A percentile compares a stretch with the other conserved stretches of the same genome.
Conservation (phyloP, 2,329 filamentous ascomycete genomes). For the Trichoderma afroharzianum region DNA sequence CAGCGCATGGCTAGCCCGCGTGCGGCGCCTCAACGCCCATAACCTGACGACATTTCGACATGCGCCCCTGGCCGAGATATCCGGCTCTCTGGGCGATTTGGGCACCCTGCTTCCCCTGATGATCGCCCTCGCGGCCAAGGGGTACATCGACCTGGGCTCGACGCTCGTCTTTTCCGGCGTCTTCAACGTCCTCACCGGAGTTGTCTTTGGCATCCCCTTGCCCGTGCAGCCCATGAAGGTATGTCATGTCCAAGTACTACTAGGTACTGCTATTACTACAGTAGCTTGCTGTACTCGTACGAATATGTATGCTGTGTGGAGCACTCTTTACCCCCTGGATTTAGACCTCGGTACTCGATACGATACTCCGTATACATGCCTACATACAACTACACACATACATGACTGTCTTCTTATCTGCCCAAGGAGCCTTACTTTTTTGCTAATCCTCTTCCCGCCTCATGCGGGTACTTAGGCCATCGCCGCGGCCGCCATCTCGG, state of each 20-base stretch:
- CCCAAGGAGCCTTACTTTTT: not conserved
- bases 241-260: not conserved
- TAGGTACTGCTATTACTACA: not conserved
- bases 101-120: conserved; percentile 87
- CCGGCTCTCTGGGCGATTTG: conserved; percentile 81
- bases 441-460: not conserved
- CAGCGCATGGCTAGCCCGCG: conserved; percentile 26
- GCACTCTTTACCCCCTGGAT: not conserved
- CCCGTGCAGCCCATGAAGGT: conserved; percentile 86
- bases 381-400: not conserved
- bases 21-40: conserved; percentile 39
- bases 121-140: conserved; percentile 75
- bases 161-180: conserved; percentile 86
- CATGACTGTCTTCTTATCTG: not conserved
- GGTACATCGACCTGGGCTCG: conserved; percentile 74
- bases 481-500: conserved; percentile 79
- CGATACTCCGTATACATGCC: not conserved
- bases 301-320: not conserved
- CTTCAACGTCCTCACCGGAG: conserved; percentile 80
- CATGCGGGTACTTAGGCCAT: conserved; percentile 57
- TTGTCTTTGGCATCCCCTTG: conserved; percentile 80
- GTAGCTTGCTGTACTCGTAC: not conserved
- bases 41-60: conserved; percentile 48
- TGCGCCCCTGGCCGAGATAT: conserved; percentile 66
- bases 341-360: not conserved